phyloP scores from a whole-genome alignment of 345 rosid genomes.

The Orychophragmus violaceus region DNA sequence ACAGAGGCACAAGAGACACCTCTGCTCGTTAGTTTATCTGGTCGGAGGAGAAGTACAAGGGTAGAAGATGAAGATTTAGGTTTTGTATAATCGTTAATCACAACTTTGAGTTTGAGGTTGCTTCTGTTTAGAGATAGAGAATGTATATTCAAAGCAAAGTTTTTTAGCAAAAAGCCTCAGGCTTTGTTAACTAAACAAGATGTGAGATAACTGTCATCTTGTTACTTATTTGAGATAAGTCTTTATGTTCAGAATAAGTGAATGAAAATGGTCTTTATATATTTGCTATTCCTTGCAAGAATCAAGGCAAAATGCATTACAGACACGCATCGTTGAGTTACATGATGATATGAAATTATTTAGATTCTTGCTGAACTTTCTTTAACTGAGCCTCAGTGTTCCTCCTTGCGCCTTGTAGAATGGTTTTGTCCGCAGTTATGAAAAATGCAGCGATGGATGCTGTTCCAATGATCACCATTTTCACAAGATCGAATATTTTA shows the following conservation, averaged over 20 bases:
- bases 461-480: conserved; percentile 15
- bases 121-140: not conserved
- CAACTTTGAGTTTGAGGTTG: not conserved
- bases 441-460: conserved; percentile 79
- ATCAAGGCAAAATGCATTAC: conserved; percentile 3
- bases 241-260: not conserved
- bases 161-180: not conserved
- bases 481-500: not conserved
- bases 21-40: conserved; percentile 13
- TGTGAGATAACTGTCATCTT: no score
- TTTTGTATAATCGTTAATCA: conserved; percentile 16
- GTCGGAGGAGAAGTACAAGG: conserved; percentile 20
- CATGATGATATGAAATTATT: not conserved
- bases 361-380: conserved; percentile 27
- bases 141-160: not conserved
- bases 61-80: conserved; percentile 25
- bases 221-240: not conserved
- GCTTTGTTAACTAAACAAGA: not conserved
- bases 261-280: not conserved
- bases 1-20: conserved; percentile 27
- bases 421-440: conserved; percentile 92
- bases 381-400: conserved; percentile 28
- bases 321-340: conserved; percentile 10
- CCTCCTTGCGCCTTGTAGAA: conserved; percentile 67
- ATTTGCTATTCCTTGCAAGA: not conserved